These are phyloP conservation scores for Phytophthora tentaculata DNA, from an alignment of 352 stramenopile species.

Conservation along the genomic window DNA sequence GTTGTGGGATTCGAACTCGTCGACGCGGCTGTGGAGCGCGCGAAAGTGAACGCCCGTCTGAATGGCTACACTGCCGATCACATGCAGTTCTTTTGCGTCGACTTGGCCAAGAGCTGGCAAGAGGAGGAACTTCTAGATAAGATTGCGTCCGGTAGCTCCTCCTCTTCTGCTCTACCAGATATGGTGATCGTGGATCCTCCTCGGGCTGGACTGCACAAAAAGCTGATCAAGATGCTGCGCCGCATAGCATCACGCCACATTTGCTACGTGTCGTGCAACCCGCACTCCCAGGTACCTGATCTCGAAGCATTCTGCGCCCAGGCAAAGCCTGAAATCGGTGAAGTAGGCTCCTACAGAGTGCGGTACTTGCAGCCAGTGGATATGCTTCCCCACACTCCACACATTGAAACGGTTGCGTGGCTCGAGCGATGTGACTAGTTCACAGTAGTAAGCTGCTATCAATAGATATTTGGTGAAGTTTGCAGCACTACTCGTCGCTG, in stretches of 20 bases:
- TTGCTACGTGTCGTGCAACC: constrained; percentile 86
- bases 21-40: constrained; percentile 58
- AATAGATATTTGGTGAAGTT: too few relatives aligned
- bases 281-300: constrained; percentile 62
- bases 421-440: constrained; percentile 42
- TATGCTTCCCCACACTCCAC: constrained; percentile 82
- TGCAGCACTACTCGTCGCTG: too few relatives aligned
- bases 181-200: constrained; percentile 81
- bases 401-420: constrained; percentile 83
- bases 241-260: constrained; percentile 53
- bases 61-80: constrained; percentile 61
- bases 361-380: constrained; percentile 69
- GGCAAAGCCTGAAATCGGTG: constrained; percentile 25
- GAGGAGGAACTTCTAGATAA: constrained; percentile 45
- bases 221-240: constrained; percentile 65
- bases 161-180: constrained; percentile 41
- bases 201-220: constrained; percentile 69
- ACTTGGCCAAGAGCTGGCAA: constrained; percentile 61
- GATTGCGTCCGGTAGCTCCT: constrained; percentile 16
- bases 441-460: neutral
- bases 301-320: constrained; percentile 52
- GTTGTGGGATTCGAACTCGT: constrained; percentile 80
- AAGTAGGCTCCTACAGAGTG: constrained; percentile 47
- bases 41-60: constrained; percentile 54
- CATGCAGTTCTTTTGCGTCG: constrained; percentile 73